These are phyloP conservation scores for Rhizopogon vinicolor DNA, from an alignment of 768 basidiomycete species.

Conservation along the genomic window DNA sequence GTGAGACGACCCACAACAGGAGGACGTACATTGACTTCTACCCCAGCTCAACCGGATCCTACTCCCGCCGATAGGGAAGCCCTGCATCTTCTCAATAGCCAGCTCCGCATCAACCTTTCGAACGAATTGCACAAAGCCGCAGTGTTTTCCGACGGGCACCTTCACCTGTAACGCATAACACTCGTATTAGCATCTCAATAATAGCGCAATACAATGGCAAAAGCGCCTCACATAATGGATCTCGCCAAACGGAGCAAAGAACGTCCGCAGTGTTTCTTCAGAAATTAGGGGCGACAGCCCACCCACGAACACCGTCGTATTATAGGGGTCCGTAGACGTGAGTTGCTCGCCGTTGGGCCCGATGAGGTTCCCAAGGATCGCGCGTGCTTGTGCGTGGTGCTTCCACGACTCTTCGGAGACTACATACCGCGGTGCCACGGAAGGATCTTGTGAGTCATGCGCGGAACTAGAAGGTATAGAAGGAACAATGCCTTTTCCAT, in stretches of 20 bases:
- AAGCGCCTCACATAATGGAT: conserved; percentile 74
- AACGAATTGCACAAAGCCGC: conserved; percentile 95
- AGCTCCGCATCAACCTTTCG: conserved; percentile 87
- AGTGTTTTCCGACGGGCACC: conserved; percentile 94
- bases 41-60: conserved; percentile 92
- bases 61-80: conserved; percentile 90
- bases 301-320: conserved; percentile 94
- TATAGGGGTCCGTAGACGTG: conserved; percentile 90
- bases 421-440: conserved; percentile 46
- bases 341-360: conserved; percentile 85
- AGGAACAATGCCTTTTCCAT: conserved; percentile 19
- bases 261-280: conserved; percentile 87
- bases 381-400: conserved; percentile 78
- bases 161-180: conserved; percentile 58
- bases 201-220: not conserved
- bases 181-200: conserved; percentile 4
- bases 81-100: conserved; percentile 96
- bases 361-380: conserved; percentile 77
- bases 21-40: conserved; percentile 71
- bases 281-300: conserved; percentile 84
- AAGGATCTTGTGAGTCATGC: conserved; percentile 39
- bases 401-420: conserved; percentile 78
- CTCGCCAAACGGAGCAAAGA: conserved; percentile 90
- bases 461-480: conserved; percentile 30
- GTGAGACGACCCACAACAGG: not conserved